Conservation (phyloP, 2,329 filamentous ascomycete species). For the Ceratocystiopsis sp. region DNA sequence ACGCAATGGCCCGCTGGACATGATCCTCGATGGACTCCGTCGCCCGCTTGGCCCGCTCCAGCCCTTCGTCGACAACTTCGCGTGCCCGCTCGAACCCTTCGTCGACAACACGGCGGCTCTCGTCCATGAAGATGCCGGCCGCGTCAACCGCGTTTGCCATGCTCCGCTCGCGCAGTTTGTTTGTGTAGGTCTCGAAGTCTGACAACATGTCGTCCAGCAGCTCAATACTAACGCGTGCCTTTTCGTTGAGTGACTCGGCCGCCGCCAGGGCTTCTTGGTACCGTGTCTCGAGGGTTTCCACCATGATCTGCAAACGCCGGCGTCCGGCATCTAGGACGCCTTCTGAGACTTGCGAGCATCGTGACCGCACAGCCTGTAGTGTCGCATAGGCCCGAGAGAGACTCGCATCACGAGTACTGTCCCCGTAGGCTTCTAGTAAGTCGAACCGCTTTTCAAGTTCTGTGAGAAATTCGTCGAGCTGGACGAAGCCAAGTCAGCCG, state of each 20-base stretch:
- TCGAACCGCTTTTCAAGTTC: conserved; percentile 79
- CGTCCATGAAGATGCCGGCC: conserved; percentile 56
- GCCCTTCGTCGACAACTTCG: conserved; percentile 62
- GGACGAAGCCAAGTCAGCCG: neutral
- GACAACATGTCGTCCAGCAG: conserved; percentile 71
- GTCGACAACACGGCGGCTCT: conserved; percentile 65
- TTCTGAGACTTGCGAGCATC: conserved; percentile 79
- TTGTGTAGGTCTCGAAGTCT: conserved; percentile 69
- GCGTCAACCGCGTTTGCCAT: conserved; percentile 49
- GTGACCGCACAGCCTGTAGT: conserved; percentile 68
- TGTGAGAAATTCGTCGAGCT: conserved; percentile 66
- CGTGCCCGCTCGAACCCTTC: conserved; percentile 58
- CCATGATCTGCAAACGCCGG: conserved; percentile 69
- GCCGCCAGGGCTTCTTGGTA: conserved; percentile 76
- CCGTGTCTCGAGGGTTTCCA: conserved; percentile 75
- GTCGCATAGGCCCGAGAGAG: conserved; percentile 75
- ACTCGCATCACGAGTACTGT: conserved; percentile 66
- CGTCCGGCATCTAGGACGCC: conserved; percentile 79
- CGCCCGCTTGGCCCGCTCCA: conserved; percentile 68
- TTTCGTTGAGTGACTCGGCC: conserved; percentile 78
- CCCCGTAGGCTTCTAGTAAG: conserved; percentile 74
- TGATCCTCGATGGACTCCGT: conserved; percentile 70
- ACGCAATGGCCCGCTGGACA: conserved; percentile 58
- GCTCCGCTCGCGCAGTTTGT: conserved; percentile 63
- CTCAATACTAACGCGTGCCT: conserved; percentile 73